phyloP scores from a whole-genome alignment of 1,284 basidiomycete genomes.

The Wolfiporia cocos region DNA sequence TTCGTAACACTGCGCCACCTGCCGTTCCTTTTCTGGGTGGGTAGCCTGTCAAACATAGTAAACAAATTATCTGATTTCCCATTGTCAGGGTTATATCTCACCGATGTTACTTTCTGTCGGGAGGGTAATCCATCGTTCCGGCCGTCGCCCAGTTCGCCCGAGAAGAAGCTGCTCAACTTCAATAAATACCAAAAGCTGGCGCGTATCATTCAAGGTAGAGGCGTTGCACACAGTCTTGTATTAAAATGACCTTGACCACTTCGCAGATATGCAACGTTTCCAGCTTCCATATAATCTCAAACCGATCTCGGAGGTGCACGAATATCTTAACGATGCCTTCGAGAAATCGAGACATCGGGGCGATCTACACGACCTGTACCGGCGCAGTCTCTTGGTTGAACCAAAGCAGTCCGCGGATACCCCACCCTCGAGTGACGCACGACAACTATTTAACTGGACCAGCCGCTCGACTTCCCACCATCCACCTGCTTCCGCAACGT shows the following conservation, averaged over 20 bases:
- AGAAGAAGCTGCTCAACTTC: conserved; percentile 88
- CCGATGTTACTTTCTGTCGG: conserved; percentile 92
- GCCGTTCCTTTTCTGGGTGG: conserved; percentile 90
- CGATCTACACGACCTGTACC: conserved; percentile 76
- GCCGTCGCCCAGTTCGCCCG: conserved; percentile 70
- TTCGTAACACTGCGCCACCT: conserved; percentile 80
- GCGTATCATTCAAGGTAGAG: conserved; percentile 75
- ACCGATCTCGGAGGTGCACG: conserved; percentile 80
- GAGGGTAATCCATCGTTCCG: conserved; percentile 91
- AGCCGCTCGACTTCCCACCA: conserved; percentile 42
- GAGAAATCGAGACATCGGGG: conserved; percentile 67
- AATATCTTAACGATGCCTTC: conserved; percentile 67
- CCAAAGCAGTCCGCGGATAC: conserved; percentile 71
- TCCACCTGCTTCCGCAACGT: conserved; percentile 19
- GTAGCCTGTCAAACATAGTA: conserved; percentile 19
- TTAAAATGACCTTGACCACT: not conserved
- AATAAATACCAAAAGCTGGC: conserved; percentile 93
- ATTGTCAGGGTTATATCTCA: conserved; percentile 73
- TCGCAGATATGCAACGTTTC: conserved; percentile 86
- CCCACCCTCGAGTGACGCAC: conserved; percentile 59
- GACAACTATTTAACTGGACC: conserved; percentile 73
- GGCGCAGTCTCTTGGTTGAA: conserved; percentile 75
- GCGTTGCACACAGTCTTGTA: conserved; percentile 3
- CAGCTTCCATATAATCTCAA: conserved; percentile 82
- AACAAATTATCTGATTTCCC: not conserved